Evolutionary conservation across 2,329 filamentous ascomycete species (phyloP).

Genomic region (Colletotrichum echinochloae): DNA sequence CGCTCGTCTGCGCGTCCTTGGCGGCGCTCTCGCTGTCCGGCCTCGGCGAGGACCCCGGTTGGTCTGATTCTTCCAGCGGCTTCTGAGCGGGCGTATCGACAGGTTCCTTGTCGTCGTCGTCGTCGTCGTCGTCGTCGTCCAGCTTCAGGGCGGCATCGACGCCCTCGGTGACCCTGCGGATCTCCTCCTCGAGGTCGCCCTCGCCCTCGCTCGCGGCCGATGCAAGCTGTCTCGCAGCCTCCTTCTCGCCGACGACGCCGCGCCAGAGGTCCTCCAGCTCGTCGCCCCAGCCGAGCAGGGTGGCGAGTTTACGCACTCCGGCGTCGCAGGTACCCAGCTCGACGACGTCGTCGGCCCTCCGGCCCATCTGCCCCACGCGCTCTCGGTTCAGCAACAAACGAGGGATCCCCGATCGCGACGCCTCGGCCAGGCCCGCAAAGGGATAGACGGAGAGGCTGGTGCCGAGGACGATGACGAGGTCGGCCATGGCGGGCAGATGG

Average conservation of each 20-base stretch:
- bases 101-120: constrained; percentile 44
- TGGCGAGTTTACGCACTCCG: constrained; percentile 82
- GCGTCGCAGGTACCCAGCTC: constrained; percentile 85
- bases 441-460: constrained; percentile 90
- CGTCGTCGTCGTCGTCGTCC: constrained; percentile 44
- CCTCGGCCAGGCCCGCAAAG: constrained; percentile 82
- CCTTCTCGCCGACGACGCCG: constrained; percentile 70
- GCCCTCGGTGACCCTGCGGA: constrained; percentile 54
- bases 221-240: constrained; percentile 63
- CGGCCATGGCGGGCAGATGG: constrained; percentile 69
- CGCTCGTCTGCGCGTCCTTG: constrained; percentile 1
- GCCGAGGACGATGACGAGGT: constrained; percentile 87
- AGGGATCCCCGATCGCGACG: constrained; percentile 72
- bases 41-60: not conserved
- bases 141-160: constrained; percentile 51
- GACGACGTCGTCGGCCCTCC: constrained; percentile 84
- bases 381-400: constrained; percentile 91
- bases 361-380: constrained; percentile 82
- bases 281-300: constrained; percentile 84
- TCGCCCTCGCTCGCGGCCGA: constrained; percentile 48
- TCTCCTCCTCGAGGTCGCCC: constrained; percentile 57
- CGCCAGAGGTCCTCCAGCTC: constrained; percentile 86
- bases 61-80: not conserved
- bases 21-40: constrained; percentile 8
- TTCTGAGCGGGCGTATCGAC: not conserved